Evolutionary conservation across 2,329 filamentous ascomycete species (phyloP).

Genomic region (Blastomyces gilchristii): DNA sequence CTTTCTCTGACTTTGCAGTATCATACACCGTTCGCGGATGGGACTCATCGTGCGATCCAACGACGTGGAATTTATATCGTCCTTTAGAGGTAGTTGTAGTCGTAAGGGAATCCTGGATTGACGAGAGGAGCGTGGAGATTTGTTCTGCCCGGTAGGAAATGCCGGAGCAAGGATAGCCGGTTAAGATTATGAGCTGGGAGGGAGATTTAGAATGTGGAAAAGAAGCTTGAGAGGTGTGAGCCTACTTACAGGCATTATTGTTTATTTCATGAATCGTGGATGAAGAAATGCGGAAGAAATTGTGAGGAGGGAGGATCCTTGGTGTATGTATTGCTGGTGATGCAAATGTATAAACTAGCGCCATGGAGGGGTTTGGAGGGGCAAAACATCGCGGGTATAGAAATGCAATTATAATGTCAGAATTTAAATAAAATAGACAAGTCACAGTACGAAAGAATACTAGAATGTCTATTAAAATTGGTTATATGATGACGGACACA

Average conservation of each 20-base stretch:
- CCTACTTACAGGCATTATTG: slow-evolving; percentile 11
- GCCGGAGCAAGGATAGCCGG: slow-evolving; percentile 54
- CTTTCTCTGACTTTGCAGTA: slow-evolving; percentile 50
- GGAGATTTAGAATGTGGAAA: neutral
- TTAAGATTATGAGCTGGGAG: slow-evolving; percentile 49
- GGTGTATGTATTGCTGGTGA: neutral
- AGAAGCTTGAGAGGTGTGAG: neutral
- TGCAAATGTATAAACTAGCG: neutral
- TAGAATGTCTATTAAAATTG: neutral
- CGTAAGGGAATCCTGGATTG: slow-evolving; percentile 35
- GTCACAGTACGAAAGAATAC: neutral
- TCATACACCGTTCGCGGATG: slow-evolving; percentile 46
- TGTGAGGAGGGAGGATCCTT: neutral
- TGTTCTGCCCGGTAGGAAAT: slow-evolving; percentile 52
- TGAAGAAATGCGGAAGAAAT: neutral
- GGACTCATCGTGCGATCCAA: slow-evolving; percentile 31
- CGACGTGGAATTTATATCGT: slow-evolving; percentile 34
- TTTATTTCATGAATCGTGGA: neutral
- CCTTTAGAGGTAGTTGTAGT: slow-evolving; percentile 30
- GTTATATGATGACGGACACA: neutral
- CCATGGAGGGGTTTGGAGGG: neutral
- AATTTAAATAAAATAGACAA: neutral
- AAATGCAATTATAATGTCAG: neutral
- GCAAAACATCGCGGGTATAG: neutral
- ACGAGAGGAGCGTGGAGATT: slow-evolving; percentile 43